phyloP scores from a whole-genome alignment of 768 basidiomycete genomes.

The Hygrophorus russula region DNA sequence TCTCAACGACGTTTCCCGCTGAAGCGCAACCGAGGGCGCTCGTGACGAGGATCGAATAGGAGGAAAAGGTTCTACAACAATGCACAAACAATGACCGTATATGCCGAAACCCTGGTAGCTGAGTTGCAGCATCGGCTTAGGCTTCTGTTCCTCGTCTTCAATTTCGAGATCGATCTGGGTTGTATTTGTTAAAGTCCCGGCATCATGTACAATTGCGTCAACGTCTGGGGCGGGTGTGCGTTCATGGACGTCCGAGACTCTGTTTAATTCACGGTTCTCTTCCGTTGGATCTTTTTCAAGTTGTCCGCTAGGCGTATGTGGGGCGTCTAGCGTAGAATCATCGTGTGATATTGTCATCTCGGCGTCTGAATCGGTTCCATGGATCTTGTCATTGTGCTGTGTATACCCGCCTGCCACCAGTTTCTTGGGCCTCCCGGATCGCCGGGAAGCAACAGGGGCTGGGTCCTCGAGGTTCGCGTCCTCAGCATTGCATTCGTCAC shows the following conservation, averaged over 20 bases:
- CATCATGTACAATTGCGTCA: neutral
- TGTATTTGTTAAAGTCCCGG: too few species aligned
- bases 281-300: neutral
- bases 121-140: conserved; percentile 56
- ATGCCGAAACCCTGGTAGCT: conserved; percentile 63
- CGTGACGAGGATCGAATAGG: conserved; percentile 27
- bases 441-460: conserved; percentile 16
- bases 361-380: neutral
- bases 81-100: conserved; percentile 62
- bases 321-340: neutral
- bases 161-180: conserved; percentile 27
- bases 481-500: conserved; percentile 14
- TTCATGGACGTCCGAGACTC: neutral
- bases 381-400: conserved; percentile 16
- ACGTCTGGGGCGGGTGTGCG: neutral
- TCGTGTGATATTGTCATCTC: neutral
- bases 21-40: conserved; percentile 14
- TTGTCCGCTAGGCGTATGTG: neutral
- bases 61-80: conserved; percentile 79
- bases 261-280: neutral
- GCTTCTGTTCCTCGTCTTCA: conserved; percentile 65
- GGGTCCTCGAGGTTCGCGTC: conserved; percentile 12
- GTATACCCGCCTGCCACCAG: conserved; percentile 14
- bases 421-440: conserved; percentile 21
- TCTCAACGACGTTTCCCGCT: conserved; percentile 7